phyloP scores from a whole-genome alignment of 164 flowering plant genomes.

The Litsea cubeba region DNA sequence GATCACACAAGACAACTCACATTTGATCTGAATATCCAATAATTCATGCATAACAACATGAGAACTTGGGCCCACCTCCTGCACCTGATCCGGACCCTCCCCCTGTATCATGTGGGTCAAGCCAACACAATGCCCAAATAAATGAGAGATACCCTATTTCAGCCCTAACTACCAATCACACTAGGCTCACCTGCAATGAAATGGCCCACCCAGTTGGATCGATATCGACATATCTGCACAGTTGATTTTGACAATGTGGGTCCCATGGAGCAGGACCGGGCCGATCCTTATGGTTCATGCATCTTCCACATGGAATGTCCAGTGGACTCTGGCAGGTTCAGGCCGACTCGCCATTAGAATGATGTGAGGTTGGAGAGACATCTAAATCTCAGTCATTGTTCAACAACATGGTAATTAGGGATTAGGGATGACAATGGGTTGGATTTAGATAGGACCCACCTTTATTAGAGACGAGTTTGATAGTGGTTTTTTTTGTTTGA shows the following conservation, averaged over 20 bases:
- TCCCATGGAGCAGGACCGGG: not conserved
- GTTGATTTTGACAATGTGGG: not conserved
- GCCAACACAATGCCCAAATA: not conserved
- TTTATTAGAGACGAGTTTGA: too few relatives aligned
- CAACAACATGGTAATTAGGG: too few relatives aligned
- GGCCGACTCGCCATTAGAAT: not conserved
- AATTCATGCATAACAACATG: not conserved
- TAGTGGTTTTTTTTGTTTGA: too few relatives aligned
- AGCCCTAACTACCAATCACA: not conserved
- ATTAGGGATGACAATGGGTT: too few relatives aligned
- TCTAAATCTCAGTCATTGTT: not conserved
- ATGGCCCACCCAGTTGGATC: not conserved
- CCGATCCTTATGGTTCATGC: not conserved
- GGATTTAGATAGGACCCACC: too few relatives aligned
- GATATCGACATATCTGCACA: not conserved
- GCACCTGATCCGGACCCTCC: not conserved
- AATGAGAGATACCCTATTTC: not conserved
- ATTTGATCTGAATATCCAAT: not conserved
- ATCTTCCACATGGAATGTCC: slow-evolving; percentile 1
- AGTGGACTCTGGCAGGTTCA: not conserved
- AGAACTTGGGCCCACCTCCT: not conserved
- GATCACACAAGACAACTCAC: not conserved
- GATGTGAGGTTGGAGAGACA: not conserved
- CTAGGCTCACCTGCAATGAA: not conserved
- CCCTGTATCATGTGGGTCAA: not conserved